Base-by-base conservation (phyloP, 768 basidiomycete species). In the Tulasnella sp. region DNA sequence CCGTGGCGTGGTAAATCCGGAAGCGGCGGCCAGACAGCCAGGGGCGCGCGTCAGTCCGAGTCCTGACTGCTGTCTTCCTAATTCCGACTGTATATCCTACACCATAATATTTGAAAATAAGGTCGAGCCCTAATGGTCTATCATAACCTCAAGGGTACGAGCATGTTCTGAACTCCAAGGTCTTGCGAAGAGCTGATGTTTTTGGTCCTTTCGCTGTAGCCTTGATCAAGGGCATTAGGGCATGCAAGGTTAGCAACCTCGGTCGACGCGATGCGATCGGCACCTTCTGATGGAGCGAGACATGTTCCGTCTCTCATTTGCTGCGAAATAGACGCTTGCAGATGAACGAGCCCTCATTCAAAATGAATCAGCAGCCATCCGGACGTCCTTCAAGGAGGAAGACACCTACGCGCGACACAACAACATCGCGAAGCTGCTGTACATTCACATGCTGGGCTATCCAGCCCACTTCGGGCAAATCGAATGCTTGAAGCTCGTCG, bases 401-500 rank as follows among this genome's bases (percentile, higher is more conserved):
- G 97, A 98, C 83, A 89, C 94, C 1, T 94, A 90, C 80, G 87
- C 94, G 72, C 89, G 97, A 69, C 92, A 99, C 80, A 92, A 98
- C 84, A 98, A 95, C 81, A 89, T 99, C 78, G 96, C 95, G 72
- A 98, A 98, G 79, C 86, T 98, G 29, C 88, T 99, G 74, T 98
- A 99, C 83, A 97, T 97, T 82, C 93, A 96, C 79, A 98, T 99
- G 95, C 89, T 97, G 42, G 97, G 97, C 71, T 98, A 95, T 62
- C 94, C 95, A 9, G 97, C 97, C 36, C 97, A 99, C 80, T 99
- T 98, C 79, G 97, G 96, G 69, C 97, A 99, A 84, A 98, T 99
- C 80, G 94, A 96, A 83, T 95, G 94, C 81, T 83, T 95, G 76
- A 95, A 94, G 79, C 88, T 95, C 62, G 95, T 97, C 42, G 95